Evolutionary conservation across 1,284 basidiomycete species (phyloP), one percentile per base, ranked within the genome.

Genomic region (Pisolithus thermaeus): DNA sequence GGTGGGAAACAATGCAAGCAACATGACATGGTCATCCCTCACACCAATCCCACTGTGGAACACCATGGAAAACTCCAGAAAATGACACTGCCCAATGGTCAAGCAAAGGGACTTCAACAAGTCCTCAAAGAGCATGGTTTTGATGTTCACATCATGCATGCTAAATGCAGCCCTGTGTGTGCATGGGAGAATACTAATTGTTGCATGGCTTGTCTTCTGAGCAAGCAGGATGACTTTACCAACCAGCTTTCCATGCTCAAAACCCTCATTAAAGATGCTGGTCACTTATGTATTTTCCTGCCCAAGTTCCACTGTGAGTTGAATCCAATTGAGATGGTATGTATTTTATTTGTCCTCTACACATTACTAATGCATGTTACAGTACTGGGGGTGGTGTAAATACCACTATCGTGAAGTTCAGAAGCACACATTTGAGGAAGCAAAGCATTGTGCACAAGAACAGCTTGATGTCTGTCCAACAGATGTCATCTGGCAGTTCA

Each of bases 111-210:
- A 0, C 50, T 73, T 18, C 43, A 70, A 47, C 41, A 44, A 23
- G 61, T 65, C 32, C 64, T 74, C 7, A 8, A 64, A 43, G 69
- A 73, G 57, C 56, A 56, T 7, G 68, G 70, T 9, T 70, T 73
- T 51, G 43, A 67, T 43, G 58, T 69, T 27, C 22, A 28, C 3
- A 27, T 49, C 2, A 45, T 64, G 43, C 30, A 45, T 11, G 65
- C 65, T 0, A 69, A 68, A 50, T 70, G 64, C 42, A 35, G 54
- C 35, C 65, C 65, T 42, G 64, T 69, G 9, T 68, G 66, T 47
- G 58, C 62, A 4, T 56, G 56, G 32, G 59, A 68, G 46, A 66
- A 49, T 44, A 32, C 32, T 14, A 41, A 46, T 20, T 66, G 64
- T 44, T 66, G 61, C 52, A 63, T 66, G 60, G 59, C 57, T 9